These are phyloP conservation scores for Trichoderma polysporum DNA, from an alignment of 2,329 filamentous ascomycete species.

Conservation along the genomic window DNA sequence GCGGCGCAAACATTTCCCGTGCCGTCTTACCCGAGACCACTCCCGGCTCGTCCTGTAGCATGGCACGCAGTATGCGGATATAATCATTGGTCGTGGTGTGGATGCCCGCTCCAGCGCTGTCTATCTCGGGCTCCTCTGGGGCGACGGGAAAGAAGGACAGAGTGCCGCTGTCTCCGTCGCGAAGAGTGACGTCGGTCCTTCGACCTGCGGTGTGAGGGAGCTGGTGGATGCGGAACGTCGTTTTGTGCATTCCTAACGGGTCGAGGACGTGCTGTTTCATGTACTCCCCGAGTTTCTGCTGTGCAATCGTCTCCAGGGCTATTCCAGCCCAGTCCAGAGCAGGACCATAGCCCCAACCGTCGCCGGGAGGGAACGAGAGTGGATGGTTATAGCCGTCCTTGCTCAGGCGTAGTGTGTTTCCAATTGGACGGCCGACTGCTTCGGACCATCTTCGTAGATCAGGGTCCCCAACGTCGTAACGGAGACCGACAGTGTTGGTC, in stretches of 20 bases:
- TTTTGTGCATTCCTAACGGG: slow-evolving; percentile 38
- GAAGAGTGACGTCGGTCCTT: slow-evolving; percentile 26
- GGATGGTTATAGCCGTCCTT: slow-evolving; percentile 43
- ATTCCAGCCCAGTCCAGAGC: slow-evolving; percentile 49
- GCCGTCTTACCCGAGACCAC: slow-evolving; percentile 34
- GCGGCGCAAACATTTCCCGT: slow-evolving; percentile 41
- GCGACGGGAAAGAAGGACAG: neutral
- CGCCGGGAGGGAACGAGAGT: slow-evolving; percentile 45
- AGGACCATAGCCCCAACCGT: slow-evolving; percentile 50
- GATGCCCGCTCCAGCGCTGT: slow-evolving; percentile 46
- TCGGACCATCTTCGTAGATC: slow-evolving; percentile 42
- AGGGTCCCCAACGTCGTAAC: slow-evolving; percentile 44
- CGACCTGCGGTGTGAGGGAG: slow-evolving; percentile 29
- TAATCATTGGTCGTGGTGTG: slow-evolving; percentile 45
- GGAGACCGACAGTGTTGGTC: slow-evolving; percentile 50
- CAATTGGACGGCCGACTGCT: slow-evolving; percentile 34
- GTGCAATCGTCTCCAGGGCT: slow-evolving; percentile 42
- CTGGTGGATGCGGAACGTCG: slow-evolving; percentile 38
- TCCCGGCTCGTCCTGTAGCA: slow-evolving; percentile 31
- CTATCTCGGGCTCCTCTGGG: slow-evolving; percentile 35
- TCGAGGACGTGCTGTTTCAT: slow-evolving; percentile 39
- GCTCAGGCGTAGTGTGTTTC: slow-evolving; percentile 32
- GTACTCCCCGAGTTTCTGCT: slow-evolving; percentile 38
- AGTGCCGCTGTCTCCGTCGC: slow-evolving; percentile 22
- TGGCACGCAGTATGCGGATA: slow-evolving; percentile 34